A percentile compares a stretch with the other conserved stretches of the same genome.
Conservation (phyloP, 2,329 filamentous ascomycete species). For the Gyromitra esculenta region DNA sequence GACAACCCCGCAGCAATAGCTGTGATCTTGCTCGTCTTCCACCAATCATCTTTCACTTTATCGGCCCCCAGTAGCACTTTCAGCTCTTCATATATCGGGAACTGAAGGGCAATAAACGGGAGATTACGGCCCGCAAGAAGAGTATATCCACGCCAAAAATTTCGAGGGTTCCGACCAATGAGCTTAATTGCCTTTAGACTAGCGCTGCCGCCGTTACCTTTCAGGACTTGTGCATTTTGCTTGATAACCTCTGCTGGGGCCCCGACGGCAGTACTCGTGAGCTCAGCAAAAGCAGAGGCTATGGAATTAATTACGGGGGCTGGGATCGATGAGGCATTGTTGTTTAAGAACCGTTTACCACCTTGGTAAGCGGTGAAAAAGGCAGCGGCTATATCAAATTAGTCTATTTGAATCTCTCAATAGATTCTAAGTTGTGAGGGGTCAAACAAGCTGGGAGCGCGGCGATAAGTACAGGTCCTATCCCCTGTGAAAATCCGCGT, state of each 20-base stretch:
- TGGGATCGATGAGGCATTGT: slow-evolving; percentile 60
- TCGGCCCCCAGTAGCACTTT: slow-evolving; percentile 62
- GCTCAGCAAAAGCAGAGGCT: slow-evolving; percentile 79
- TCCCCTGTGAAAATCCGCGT: slow-evolving; percentile 66
- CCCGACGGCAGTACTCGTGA: slow-evolving; percentile 84
- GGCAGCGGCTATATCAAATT: slow-evolving; percentile 70
- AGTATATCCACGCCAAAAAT: slow-evolving; percentile 76
- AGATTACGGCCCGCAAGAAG: slow-evolving; percentile 83
- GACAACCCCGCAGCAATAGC: slow-evolving; percentile 78
- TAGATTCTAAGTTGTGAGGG: neutral
- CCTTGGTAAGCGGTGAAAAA: slow-evolving; percentile 93
- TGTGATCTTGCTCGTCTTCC: slow-evolving; percentile 64
- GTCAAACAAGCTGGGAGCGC: slow-evolving; percentile 79
- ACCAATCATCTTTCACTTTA: slow-evolving; percentile 68
- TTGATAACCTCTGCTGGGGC: slow-evolving; percentile 94
- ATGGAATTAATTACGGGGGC: slow-evolving; percentile 71
- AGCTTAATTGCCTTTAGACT: slow-evolving; percentile 66
- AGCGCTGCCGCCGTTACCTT: slow-evolving; percentile 6
- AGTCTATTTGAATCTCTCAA: slow-evolving; percentile 33
- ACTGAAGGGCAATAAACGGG: slow-evolving; percentile 87
- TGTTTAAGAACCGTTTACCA: slow-evolving; percentile 64
- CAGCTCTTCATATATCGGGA: slow-evolving; percentile 82
- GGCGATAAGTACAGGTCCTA: slow-evolving; percentile 84
- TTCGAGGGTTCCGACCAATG: slow-evolving; percentile 66
- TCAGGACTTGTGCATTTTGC: slow-evolving; percentile 89